A percentile compares a stretch with the other conserved stretches of the same genome.
phyloP scores from a whole-genome alignment of 1,284 basidiomycete species.

The Leccinum huronense region DNA sequence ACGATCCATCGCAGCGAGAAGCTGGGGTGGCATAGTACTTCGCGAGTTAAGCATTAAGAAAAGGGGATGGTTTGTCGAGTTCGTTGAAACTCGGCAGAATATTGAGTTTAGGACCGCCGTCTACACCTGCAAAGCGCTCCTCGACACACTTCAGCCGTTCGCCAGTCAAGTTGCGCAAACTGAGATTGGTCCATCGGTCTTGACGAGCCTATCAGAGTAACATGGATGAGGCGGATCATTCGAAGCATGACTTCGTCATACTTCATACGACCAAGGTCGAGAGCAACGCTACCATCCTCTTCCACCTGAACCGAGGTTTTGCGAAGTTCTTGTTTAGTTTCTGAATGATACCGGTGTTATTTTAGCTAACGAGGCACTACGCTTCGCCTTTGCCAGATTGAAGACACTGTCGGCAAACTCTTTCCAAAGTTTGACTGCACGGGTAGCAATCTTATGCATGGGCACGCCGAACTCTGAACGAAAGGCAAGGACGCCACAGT shows the following conservation, averaged over 20 bases:
- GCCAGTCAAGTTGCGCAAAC: slow-evolving; percentile 90
- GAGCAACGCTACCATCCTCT: slow-evolving; percentile 83
- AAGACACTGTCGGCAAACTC: slow-evolving; percentile 98
- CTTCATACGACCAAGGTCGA: slow-evolving; percentile 94
- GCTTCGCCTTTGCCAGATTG: slow-evolving; percentile 94
- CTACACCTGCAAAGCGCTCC: slow-evolving; percentile 95
- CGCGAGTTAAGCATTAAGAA: slow-evolving; percentile 84
- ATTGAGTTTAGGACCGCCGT: slow-evolving; percentile 78
- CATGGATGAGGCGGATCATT: slow-evolving; percentile 92
- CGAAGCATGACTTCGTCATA: slow-evolving; percentile 95
- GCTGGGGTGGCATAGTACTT: slow-evolving; percentile 83
- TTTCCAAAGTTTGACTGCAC: slow-evolving; percentile 96
- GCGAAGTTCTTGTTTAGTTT: slow-evolving; percentile 95
- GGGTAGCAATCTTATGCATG: slow-evolving; percentile 98
- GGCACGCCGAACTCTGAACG: slow-evolving; percentile 98
- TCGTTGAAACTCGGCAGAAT: slow-evolving; percentile 86
- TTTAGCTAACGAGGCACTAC: slow-evolving; percentile 82
- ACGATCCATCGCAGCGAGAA: slow-evolving; percentile 91
- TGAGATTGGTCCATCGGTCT: slow-evolving; percentile 90
- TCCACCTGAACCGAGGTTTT: slow-evolving; percentile 96
- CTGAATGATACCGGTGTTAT: slow-evolving; percentile 85
- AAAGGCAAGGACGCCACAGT: slow-evolving; percentile 95
- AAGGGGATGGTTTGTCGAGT: slow-evolving; percentile 79
- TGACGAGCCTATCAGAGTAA: slow-evolving; percentile 63
- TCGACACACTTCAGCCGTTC: slow-evolving; percentile 97